A percentile compares a stretch with the other conserved stretches of the same genome.
Evolutionary conservation across 371 early-diverging fungal species (phyloP).

Genomic region (Circinella minor): DNA sequence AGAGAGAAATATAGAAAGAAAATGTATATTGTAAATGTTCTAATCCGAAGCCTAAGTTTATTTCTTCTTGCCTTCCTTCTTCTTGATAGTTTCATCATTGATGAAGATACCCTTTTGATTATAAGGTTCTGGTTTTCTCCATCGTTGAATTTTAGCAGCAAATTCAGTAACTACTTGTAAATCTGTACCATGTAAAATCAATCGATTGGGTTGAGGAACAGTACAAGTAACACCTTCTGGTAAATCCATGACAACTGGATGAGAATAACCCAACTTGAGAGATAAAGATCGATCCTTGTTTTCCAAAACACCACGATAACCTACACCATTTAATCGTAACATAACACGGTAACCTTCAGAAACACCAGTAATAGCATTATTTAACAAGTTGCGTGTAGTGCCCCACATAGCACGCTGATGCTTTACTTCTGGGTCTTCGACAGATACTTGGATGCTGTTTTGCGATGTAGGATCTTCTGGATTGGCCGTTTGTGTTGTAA

Average conservation of each 20-base stretch:
- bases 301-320: slow-evolving; percentile 92
- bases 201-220: slow-evolving; percentile 86
- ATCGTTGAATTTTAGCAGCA: slow-evolving; percentile 90
- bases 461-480: slow-evolving; percentile 52
- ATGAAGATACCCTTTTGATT: slow-evolving; percentile 99
- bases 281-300: slow-evolving; percentile 58
- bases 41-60: slow-evolving; percentile 41
- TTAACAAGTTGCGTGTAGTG: slow-evolving; percentile 87
- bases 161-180: slow-evolving; percentile 83
- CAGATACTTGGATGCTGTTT: slow-evolving; percentile 59
- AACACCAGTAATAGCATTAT: slow-evolving; percentile 89
- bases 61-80: slow-evolving; percentile 96
- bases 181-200: slow-evolving; percentile 83
- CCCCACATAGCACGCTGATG: slow-evolving; percentile 95
- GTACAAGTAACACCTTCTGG: slow-evolving; percentile 81
- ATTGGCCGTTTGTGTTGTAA: slow-evolving; percentile 48
- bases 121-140: slow-evolving; percentile 97
- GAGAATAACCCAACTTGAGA: slow-evolving; percentile 90
- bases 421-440: slow-evolving; percentile 65
- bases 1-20: too few species aligned
- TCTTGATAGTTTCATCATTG: slow-evolving; percentile 95
- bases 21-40: background rate
- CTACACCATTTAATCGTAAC: slow-evolving; percentile 91
- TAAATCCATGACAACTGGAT: slow-evolving; percentile 80
- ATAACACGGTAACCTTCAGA: slow-evolving; percentile 89